Base-by-base conservation (phyloP, 2,329 filamentous ascomycete genomes). In the Daldinia eschscholtzii region DNA sequence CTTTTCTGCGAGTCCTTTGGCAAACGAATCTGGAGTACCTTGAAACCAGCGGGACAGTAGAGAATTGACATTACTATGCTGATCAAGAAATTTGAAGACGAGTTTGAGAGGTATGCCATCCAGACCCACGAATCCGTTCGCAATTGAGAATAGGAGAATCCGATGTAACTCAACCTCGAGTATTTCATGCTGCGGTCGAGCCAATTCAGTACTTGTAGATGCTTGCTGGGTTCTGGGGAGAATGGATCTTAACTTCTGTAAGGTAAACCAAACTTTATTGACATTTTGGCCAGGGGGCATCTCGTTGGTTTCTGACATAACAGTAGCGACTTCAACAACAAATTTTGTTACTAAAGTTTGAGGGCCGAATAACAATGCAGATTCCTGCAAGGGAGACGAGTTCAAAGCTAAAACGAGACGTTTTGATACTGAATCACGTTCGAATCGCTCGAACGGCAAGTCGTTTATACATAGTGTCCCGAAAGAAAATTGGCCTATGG, bases 91-190 rank as follows among this genome's bases (percentile, higher is more conserved):
- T 20, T 15, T 61, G 23, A 57, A 13, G 2, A 66, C 28, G 1
- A 28, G 6, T 28, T 46, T 35, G 6, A 65, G 61, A 1, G 64
- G 64, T 59, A 72, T 48, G 7, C 26, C 41, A n/a, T 30, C 41
- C 33, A 67, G 55, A 7, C 64, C 67, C 15, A 52, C 7, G 23
- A 70, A 70, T 33, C 70, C 67, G 20, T 71, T 70, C 0, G 67
- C 59, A 0, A 39, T 26, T 13, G 67, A 70, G 18, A 44, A 65
- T 4, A 70, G 10, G 9, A 71, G 60, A 57, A 67, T 61, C n/a
- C 63, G 57, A 46, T 52, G 20, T 7, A 71, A 15, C 35, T 71
- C 66, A 15, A 23, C 37, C 0, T 65, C 64, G 2, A 33, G 4
- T 7, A 20, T 58, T 4, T 37, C 46, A 9, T 63, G 50, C 18